These are phyloP conservation scores for Ceratobasidium sp. DNA, from an alignment of 1,284 basidiomycete genomes.

Conservation along the genomic window DNA sequence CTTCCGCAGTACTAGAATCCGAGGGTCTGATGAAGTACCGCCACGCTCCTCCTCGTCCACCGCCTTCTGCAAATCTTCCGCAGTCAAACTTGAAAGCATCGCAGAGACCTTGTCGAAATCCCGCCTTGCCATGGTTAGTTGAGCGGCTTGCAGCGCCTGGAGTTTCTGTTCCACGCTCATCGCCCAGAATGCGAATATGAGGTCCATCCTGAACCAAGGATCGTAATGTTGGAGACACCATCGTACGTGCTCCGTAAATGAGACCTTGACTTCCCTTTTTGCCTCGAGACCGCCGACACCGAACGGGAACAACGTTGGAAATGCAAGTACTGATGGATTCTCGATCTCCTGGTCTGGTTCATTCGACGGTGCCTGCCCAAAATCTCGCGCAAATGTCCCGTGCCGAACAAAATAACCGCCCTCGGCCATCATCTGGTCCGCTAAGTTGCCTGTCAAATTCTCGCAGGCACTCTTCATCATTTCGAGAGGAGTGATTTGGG, in stretches of 20 bases:
- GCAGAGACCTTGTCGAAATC: slow-evolving; percentile 35
- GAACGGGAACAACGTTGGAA: slow-evolving; percentile 61
- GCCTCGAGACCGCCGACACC: slow-evolving; percentile 59
- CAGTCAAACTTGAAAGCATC: slow-evolving; percentile 18
- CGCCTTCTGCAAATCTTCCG: slow-evolving; percentile 45
- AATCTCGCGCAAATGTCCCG: background rate
- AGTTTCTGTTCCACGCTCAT: slow-evolving; percentile 57
- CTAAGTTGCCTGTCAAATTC: background rate
- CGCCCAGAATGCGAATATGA: slow-evolving; percentile 56
- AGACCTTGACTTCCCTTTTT: slow-evolving; percentile 49
- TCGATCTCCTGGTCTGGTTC: background rate
- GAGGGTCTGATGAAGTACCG: no score
- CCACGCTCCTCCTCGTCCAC: slow-evolving; percentile 45
- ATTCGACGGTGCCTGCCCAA: background rate
- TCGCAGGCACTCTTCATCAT: slow-evolving; percentile 32
- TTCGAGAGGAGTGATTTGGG: slow-evolving; percentile 1
- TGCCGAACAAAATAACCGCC: slow-evolving; percentile 38
- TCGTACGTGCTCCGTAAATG: slow-evolving; percentile 56
- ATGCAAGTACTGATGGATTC: slow-evolving; percentile 55
- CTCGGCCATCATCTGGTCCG: background rate
- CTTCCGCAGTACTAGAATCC: no score
- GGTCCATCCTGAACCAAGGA: slow-evolving; percentile 55
- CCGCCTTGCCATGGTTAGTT: slow-evolving; percentile 21
- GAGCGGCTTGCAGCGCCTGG: slow-evolving; percentile 42
- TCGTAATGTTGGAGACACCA: slow-evolving; percentile 60